Percentiles rank a stretch among this genome's conserved stretches.
Conservation (phyloP, 2,329 filamentous ascomycete genomes). For the Aspergillus sp. region DNA sequence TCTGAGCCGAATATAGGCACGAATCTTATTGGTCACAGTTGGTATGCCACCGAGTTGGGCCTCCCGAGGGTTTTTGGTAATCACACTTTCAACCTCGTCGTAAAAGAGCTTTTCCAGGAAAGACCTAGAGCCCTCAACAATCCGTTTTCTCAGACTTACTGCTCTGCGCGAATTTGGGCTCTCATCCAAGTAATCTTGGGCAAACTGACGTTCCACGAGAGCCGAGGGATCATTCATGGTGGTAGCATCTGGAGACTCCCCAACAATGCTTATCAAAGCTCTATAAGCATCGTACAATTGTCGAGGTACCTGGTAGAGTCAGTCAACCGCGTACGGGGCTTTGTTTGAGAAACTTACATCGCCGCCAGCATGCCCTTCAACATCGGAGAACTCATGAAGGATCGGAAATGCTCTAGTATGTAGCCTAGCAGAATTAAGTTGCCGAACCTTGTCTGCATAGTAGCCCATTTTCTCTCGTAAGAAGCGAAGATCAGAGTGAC, state of each 20-base stretch:
- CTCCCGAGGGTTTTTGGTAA: constrained; percentile 82
- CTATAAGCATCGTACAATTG: constrained; percentile 81
- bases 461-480: constrained; percentile 80
- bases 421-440: constrained; percentile 72
- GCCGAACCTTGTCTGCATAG: constrained; percentile 76
- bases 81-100: constrained; percentile 71
- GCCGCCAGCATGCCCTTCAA: constrained; percentile 70
- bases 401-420: constrained; percentile 70
- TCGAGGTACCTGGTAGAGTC: constrained; percentile 59
- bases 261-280: constrained; percentile 75
- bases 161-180: constrained; percentile 64
- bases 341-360: constrained; percentile 48
- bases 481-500: constrained; percentile 69
- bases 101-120: constrained; percentile 84
- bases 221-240: constrained; percentile 63
- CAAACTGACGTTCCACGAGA: constrained; percentile 74
- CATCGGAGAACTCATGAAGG: constrained; percentile 71
- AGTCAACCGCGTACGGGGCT: constrained; percentile 12
- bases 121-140: constrained; percentile 74
- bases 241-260: constrained; percentile 66
- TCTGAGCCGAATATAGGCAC: constrained; percentile 84
- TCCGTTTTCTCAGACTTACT: constrained; percentile 71
- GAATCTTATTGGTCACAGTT: constrained; percentile 84
- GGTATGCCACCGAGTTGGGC: constrained; percentile 88
- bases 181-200: constrained; percentile 74